Evolutionary conservation across 495 filamentous ascomycete species (phyloP).

Genomic region (Lasiosphaeria miniovina): DNA sequence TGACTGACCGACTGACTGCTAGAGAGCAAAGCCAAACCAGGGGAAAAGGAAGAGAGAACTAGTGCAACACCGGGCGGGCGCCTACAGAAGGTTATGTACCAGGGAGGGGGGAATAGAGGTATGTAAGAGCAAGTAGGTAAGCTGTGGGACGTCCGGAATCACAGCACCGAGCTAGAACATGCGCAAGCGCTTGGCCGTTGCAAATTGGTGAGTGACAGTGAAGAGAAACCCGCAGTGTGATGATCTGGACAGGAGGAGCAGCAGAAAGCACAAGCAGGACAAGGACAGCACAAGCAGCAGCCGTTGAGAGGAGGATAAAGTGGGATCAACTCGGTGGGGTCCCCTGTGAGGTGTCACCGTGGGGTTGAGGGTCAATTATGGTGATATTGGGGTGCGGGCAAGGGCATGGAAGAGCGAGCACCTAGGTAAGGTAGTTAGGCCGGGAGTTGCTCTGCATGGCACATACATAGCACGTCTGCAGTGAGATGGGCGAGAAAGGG

Average conservation of each 20-base stretch:
- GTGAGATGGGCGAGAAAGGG: neutral
- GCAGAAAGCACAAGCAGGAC: neutral
- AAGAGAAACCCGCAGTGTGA: neutral
- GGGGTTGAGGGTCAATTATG: conserved; percentile 12
- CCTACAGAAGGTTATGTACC: conserved; percentile 37
- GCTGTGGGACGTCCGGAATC: conserved; percentile 25
- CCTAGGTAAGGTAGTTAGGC: neutral
- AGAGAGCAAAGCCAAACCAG: conserved; percentile 30
- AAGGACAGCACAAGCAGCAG: neutral
- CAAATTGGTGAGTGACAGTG: neutral
- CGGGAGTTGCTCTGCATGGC: neutral
- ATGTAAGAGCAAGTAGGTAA: conserved; percentile 22
- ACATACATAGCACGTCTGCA: neutral
- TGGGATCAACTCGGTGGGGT: conserved; percentile 6
- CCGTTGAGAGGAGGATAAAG: conserved; percentile 1
- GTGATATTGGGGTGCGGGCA: conserved; percentile 14
- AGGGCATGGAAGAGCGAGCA: neutral
- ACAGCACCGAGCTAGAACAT: conserved; percentile 14
- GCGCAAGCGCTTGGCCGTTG: neutral
- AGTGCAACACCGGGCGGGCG: conserved; percentile 36
- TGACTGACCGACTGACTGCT: conserved; percentile 3
- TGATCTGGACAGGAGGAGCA: neutral
- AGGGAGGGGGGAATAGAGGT: conserved; percentile 13
- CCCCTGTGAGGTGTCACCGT: conserved; percentile 5
- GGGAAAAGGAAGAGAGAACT: conserved; percentile 29